A percentile compares a stretch with the other conserved stretches of the same genome.
phyloP scores from a whole-genome alignment of 768 basidiomycete genomes.

The Tephrocybe sp. region DNA sequence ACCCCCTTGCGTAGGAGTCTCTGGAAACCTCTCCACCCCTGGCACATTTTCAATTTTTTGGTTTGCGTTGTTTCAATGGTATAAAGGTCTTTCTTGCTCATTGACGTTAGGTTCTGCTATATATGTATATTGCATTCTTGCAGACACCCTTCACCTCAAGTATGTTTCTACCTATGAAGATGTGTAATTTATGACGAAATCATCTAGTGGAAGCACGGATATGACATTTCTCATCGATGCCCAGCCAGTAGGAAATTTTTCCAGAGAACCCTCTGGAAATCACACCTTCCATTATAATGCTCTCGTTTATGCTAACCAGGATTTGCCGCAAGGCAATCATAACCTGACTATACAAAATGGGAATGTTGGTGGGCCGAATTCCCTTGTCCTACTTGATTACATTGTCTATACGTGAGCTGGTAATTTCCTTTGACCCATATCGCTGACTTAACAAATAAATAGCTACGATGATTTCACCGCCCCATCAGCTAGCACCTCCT shows the following conservation, averaged over 20 bases:
- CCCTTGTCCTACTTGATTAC: slow-evolving; percentile 34
- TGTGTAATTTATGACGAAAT: not conserved
- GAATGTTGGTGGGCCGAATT: slow-evolving; percentile 21
- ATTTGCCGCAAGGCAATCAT: slow-evolving; percentile 26
- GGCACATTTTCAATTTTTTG: slow-evolving; percentile 32
- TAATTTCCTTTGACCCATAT: not conserved
- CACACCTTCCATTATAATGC: slow-evolving; percentile 29
- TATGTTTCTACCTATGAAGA: slow-evolving; percentile 2
- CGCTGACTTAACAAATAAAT: not conserved
- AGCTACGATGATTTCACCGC: slow-evolving; percentile 13
- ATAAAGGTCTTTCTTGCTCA: not conserved
- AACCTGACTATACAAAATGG: slow-evolving; percentile 33
- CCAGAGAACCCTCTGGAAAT: slow-evolving; percentile 15
- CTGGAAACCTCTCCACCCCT: slow-evolving; percentile 14
- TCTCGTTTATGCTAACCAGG: slow-evolving; percentile 28
- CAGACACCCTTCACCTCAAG: slow-evolving; percentile 23
- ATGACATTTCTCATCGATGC: slow-evolving; percentile 38
- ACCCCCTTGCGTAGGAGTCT: slow-evolving; percentile 1
- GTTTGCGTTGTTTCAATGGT: slow-evolving; percentile 18
- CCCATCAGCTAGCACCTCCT: not conserved
- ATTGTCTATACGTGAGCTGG: slow-evolving; percentile 36
- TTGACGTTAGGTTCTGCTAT: slow-evolving; percentile 35
- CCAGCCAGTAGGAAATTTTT: slow-evolving; percentile 26
- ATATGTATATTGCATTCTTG: slow-evolving; percentile 38
- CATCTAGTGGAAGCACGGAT: slow-evolving; percentile 25